Conservation (phyloP, 306 rosid genomes). For the Vigna radiata region DNA sequence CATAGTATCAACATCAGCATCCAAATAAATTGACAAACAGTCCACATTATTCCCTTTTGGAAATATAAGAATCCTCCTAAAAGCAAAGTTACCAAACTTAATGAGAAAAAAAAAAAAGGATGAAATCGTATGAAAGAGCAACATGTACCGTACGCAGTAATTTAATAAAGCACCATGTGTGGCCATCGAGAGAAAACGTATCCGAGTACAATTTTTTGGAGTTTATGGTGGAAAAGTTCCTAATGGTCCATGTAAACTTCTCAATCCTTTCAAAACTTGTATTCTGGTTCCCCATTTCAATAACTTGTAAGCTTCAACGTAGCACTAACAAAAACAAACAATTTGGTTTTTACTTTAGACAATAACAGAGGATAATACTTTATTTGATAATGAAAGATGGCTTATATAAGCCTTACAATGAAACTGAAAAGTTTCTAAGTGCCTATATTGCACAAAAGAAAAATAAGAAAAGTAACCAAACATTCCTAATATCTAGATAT, state of each 20-base stretch:
- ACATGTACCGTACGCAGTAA: not conserved
- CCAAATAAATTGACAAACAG: conserved; percentile 72
- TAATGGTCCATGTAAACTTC: conserved; percentile 42
- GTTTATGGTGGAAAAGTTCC: conserved; percentile 38
- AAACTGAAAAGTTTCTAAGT: too few relatives aligned
- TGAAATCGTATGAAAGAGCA: not conserved
- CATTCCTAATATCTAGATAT: too few relatives aligned
- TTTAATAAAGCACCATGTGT: conserved; percentile 37
- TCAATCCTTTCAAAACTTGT: not conserved
- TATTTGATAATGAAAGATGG: too few relatives aligned
- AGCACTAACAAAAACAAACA: not conserved
- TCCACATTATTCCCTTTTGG: not conserved
- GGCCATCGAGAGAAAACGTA: not conserved
- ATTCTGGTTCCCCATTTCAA: too few relatives aligned
- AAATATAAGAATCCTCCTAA: conserved; percentile 63
- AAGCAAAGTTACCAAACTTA: not conserved
- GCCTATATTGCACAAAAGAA: too few relatives aligned
- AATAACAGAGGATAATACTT: too few relatives aligned
- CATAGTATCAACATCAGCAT: conserved; percentile 41
- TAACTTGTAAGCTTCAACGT: not conserved
- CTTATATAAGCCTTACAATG: too few relatives aligned
- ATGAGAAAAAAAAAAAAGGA: not conserved
- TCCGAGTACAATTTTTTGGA: not conserved
- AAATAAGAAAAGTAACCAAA: too few relatives aligned
- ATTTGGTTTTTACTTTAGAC: too few relatives aligned